Base-by-base conservation (phyloP, 2,329 filamentous ascomycete species). In the Sclerotinia minor region DNA sequence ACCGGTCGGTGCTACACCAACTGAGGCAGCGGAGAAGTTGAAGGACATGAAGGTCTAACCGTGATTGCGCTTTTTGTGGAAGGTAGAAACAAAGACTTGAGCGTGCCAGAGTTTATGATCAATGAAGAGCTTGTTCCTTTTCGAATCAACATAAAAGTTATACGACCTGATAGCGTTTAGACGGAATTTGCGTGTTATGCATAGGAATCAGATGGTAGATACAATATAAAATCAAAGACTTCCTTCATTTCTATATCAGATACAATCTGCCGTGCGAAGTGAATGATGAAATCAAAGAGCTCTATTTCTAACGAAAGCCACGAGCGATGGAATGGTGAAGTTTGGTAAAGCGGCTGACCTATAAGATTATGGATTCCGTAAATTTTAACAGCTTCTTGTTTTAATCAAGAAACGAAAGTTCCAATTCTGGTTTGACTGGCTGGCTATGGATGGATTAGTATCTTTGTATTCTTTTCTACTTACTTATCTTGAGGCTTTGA, bases 21-120 rank as follows among this genome's bases (percentile, higher is more conserved):
- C 77, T 24, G 73, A 71, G 49, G 77, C 72, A 73, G 45, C 76
- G 73, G 72, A 79, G 78, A 74, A 75, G 71, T 67, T 78, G 58
- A 80, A 80, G 75, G 75, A 76, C 58, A 68, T 76, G 52, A 73
- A 72, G 54, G 74, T 76, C 53, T 76, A 67, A n/a, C 4, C 35
- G 21, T 7, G 24, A 24, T 17, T 7, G 9, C n/a, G 4, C 8
- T 24, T 15, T 7, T 2, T 21, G 0, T 5, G 19, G 7, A n/a
- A 35, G 21, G 21, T 47, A 44, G 32, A 7, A 55, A 32, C 9
- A 29, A 44, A 35, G 13, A 21, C 19, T 21, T 38, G 41, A 44
- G 38, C 58, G 55, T 61, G 58, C 29, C 15, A 61, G 58, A 29
- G 58, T 45, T 32, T n/a, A 65, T 19, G 44, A 65, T 59, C 3